Base-by-base conservation (phyloP, 768 basidiomycete species). In the Lactarius hengduanensis region DNA sequence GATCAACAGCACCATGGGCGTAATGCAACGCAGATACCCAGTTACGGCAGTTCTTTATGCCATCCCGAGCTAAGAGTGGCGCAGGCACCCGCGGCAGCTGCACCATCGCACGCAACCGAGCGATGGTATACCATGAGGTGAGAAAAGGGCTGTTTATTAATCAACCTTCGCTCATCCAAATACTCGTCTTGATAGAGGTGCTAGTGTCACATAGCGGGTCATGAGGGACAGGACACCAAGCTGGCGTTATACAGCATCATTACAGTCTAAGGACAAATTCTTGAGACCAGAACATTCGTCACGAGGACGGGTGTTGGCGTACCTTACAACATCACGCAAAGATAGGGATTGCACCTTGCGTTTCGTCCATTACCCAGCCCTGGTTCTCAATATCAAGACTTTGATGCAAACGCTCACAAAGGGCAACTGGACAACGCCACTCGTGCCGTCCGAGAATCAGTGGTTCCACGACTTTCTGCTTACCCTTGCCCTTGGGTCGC, bases 301-400 rank as follows among this genome's bases (percentile, higher is more conserved):
- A 30, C 20, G n/a, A 53, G 18, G 38, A 40, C 18, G 13, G 11
- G 32, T 41, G 38, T 9, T n/a, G 57, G 32, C 60, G 62, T 66
- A 69, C 57, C 59, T 59, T 45, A 57, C n/a, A 43, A 26, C 41
- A 54, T 66, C 58, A 70, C 54, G 58, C 70, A 60, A 69, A 70
- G 18, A 70, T 58, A 13, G 61, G 38, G 57, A 70, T 61, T 53
- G 69, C 69, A 11, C 70, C 70, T 57, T 65, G 62, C 22, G 59
- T 61, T 55, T 65, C 70, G n/a, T 70, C 68, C 67, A 70, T 69
- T 6, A 65, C 47, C 70, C 70, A 70, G 10, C 70, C 64, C 32
- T 60, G 59, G 36, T 54, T 50, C 45, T 69, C 68, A 10, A 70
- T 30, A 59, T 69, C 28, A 30, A 70, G 61, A 34, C 64, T 70